These are phyloP conservation scores for Cicer bijugum DNA, from an alignment of 306 rosid genomes.

Conservation along the genomic window DNA sequence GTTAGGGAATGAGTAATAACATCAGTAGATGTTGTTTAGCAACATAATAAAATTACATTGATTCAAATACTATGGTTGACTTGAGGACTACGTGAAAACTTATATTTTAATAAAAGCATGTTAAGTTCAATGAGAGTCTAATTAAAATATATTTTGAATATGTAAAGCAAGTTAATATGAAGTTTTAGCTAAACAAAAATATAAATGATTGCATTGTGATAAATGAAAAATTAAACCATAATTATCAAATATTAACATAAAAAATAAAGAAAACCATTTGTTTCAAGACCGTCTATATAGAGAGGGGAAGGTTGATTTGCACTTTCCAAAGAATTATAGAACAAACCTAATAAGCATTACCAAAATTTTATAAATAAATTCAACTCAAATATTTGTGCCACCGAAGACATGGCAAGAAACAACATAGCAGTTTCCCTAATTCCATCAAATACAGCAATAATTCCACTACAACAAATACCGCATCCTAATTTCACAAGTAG, in stretches of 20 bases:
- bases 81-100: too few species aligned
- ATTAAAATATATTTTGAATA: neutral
- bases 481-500: conserved; percentile 33
- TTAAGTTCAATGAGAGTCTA: too few species aligned
- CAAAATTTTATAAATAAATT: conserved; percentile 39
- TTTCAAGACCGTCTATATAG: neutral
- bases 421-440: conserved; percentile 3
- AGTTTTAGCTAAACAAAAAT: neutral
- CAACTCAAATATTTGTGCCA: conserved; percentile 34
- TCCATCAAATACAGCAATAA: conserved; percentile 1
- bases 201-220: too few species aligned
- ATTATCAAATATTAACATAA: too few species aligned
- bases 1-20: neutral
- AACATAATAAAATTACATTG: too few species aligned
- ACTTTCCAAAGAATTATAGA: neutral
- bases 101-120: too few species aligned
- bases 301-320: neutral
- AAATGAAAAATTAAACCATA: too few species aligned
- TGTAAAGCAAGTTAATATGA: neutral
- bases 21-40: too few species aligned
- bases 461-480: conserved; percentile 38
- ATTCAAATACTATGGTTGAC: too few species aligned
- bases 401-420: conserved; percentile 21
- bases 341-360: neutral
- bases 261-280: neutral